These are phyloP conservation scores for Canavalia gladiata DNA, from an alignment of 306 rosid genomes.

Conservation along the genomic window DNA sequence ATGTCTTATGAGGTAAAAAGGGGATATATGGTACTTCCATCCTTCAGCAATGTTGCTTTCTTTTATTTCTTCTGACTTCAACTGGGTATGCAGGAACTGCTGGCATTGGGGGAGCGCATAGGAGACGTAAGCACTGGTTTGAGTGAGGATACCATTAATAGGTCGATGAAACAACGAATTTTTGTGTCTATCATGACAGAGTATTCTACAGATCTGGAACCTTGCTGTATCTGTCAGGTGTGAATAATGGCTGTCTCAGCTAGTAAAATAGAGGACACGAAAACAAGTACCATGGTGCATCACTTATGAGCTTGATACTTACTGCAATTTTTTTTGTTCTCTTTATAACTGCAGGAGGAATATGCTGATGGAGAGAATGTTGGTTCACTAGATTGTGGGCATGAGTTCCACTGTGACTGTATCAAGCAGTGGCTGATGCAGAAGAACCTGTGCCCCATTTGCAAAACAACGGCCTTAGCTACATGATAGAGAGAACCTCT, in stretches of 20 bases:
- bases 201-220: constrained; percentile 63
- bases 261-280: constrained; percentile 11
- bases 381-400: constrained; percentile 89
- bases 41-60: constrained; percentile 38
- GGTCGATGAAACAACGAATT: constrained; percentile 68
- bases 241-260: constrained; percentile 25
- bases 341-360: constrained; percentile 64
- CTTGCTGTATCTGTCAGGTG: constrained; percentile 94
- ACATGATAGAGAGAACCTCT: constrained; percentile 56
- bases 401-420: constrained; percentile 80
- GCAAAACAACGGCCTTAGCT: constrained; percentile 81
- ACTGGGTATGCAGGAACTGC: constrained; percentile 69
- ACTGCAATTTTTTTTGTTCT: constrained; percentile 27
- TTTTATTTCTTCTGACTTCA: constrained; percentile 40
- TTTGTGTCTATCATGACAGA: constrained; percentile 45
- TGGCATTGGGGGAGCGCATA: constrained; percentile 89
- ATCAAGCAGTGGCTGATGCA: constrained; percentile 87
- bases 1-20: constrained; percentile 88
- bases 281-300: neutral
- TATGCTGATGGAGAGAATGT: constrained; percentile 70
- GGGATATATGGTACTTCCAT: constrained; percentile 38
- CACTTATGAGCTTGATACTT: constrained; percentile 17
- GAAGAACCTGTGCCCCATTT: constrained; percentile 91
- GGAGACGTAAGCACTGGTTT: constrained; percentile 89
- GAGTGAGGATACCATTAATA: constrained; percentile 66